Evolutionary conservation across 148 eudicot species (phyloP).

Genomic region (Oxyria digyna): DNA sequence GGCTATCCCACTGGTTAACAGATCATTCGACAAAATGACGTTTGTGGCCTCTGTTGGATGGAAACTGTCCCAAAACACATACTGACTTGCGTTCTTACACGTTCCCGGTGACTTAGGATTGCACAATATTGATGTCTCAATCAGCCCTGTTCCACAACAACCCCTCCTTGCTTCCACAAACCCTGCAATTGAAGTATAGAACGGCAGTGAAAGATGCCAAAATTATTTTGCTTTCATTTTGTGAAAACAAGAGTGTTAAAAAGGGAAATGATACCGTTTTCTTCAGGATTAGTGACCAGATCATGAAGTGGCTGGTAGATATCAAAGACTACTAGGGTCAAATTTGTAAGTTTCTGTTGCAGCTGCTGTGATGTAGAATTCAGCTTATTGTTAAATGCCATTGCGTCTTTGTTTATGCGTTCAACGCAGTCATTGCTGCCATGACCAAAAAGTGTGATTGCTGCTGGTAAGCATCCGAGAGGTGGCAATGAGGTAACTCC

Average conservation of each 20-base stretch:
- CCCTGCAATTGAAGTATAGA: slow-evolving; percentile 18
- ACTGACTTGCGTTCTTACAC: slow-evolving; percentile 59
- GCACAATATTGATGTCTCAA: slow-evolving; percentile 73
- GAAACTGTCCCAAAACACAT: slow-evolving; percentile 79
- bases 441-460: slow-evolving; percentile 46
- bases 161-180: slow-evolving; percentile 74
- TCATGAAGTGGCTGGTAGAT: slow-evolving; percentile 44
- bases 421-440: slow-evolving; percentile 43
- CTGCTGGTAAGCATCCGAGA: slow-evolving; percentile 51
- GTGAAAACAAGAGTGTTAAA: background rate
- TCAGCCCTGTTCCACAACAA: slow-evolving; percentile 71
- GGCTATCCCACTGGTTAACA: slow-evolving; percentile 48
- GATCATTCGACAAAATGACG: slow-evolving; percentile 40
- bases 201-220: background rate
- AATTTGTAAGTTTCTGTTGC: slow-evolving; percentile 28
- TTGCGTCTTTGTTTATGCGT: slow-evolving; percentile 36
- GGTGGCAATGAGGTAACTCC: slow-evolving; percentile 61
- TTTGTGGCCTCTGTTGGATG: slow-evolving; percentile 84
- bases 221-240: background rate
- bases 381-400: slow-evolving; percentile 40
- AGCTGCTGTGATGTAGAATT: slow-evolving; percentile 35
- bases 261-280: slow-evolving; percentile 24
- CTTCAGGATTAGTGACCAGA: slow-evolving; percentile 36
- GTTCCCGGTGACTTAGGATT: slow-evolving; percentile 58
- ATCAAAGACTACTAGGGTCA: slow-evolving; percentile 48